These are phyloP conservation scores for Hypomyces rosellus DNA, from an alignment of 2,329 filamentous ascomycete species.

Conservation along the genomic window DNA sequence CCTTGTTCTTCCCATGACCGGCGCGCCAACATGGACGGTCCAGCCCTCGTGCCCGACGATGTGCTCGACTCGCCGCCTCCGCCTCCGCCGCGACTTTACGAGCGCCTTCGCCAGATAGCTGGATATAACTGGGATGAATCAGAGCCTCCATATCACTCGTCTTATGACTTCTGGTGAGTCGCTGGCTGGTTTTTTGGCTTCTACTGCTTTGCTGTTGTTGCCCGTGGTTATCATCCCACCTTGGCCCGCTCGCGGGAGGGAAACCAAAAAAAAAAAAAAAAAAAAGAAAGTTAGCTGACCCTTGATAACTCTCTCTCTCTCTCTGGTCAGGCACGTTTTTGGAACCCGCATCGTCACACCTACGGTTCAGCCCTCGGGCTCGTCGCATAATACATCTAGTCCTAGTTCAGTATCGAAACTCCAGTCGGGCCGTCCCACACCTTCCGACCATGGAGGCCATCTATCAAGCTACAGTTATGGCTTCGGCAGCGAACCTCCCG, in stretches of 20 bases:
- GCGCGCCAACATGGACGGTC: constrained; percentile 44
- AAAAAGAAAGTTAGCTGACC: too few relatives aligned
- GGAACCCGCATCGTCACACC: constrained; percentile 54
- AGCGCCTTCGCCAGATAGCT: constrained; percentile 64
- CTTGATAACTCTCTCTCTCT: background rate
- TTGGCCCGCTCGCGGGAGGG: too few relatives aligned
- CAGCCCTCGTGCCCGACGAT: constrained; percentile 45
- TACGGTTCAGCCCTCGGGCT: constrained; percentile 41
- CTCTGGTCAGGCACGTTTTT: constrained; percentile 51
- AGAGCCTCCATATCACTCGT: constrained; percentile 51
- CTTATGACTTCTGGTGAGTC: constrained; percentile 79
- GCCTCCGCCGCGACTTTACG: constrained; percentile 61
- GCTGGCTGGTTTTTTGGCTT: background rate
- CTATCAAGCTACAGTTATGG: constrained; percentile 27
- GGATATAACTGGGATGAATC: constrained; percentile 74
- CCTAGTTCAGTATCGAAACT: constrained; percentile 37
- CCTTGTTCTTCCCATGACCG: constrained; percentile 9
- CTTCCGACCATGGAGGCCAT: constrained; percentile 29
- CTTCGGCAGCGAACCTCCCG: constrained; percentile 32
- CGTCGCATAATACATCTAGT: constrained; percentile 38
- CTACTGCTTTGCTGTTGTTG: background rate
- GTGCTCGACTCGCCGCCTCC: constrained; percentile 57
- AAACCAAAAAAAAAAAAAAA: too few relatives aligned
- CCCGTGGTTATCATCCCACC: too few relatives aligned
- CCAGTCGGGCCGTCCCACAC: constrained; percentile 37